phyloP scores from a whole-genome alignment of 78 protist species.

The Dictyostelium intermedium region DNA sequence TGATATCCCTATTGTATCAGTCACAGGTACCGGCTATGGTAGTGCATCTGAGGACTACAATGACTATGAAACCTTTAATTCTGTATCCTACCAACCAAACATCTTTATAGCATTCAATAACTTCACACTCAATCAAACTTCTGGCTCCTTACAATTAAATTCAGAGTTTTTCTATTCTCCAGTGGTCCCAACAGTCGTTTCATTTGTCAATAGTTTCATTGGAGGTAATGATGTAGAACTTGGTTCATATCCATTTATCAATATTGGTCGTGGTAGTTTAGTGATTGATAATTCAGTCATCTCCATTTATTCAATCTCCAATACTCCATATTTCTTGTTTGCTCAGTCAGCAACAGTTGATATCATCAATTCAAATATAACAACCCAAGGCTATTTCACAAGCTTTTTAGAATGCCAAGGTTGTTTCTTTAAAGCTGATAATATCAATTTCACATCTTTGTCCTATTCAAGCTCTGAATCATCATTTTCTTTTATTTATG shows the following conservation, averaged over 20 bases:
- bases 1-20: neutral
- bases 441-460: neutral
- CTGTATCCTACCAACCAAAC: neutral
- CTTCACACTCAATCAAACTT: neutral
- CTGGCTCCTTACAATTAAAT: neutral
- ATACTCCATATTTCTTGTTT: neutral
- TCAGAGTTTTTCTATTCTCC: neutral
- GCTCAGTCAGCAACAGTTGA: neutral
- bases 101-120: neutral
- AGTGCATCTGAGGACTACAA: neutral
- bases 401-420: neutral
- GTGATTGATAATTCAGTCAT: neutral
- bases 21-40: neutral
- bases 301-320: neutral
- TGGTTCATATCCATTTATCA: neutral
- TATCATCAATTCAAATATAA: neutral
- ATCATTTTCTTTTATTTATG: neutral
- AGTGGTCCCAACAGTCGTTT: neutral
- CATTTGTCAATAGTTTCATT: neutral
- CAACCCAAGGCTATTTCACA: no score
- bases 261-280: neutral
- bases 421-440: neutral
- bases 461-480: neutral
- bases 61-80: neutral
- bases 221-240: neutral